Evolutionary conservation across 2,329 filamentous ascomycete genomes (phyloP).

Genomic region (Alternaria rosae): DNA sequence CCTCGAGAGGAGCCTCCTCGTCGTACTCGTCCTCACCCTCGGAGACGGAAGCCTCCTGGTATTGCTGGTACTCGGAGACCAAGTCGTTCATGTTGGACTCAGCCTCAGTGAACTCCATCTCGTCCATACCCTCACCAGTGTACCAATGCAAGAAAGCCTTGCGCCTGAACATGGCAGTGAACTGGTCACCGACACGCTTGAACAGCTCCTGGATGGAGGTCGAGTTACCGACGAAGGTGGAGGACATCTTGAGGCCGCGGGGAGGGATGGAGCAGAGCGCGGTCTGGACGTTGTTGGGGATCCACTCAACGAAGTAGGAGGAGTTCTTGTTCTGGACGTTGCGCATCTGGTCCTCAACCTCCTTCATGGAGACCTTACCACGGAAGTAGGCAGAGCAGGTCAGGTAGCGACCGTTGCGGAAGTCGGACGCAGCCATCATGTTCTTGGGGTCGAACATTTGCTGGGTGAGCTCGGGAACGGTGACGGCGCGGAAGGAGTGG

Average conservation of each 20-base stretch:
- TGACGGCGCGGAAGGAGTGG: conserved; percentile 95
- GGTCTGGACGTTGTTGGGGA: conserved; percentile 99
- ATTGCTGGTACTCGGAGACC: conserved; percentile 99
- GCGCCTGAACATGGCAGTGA: conserved; percentile 99
- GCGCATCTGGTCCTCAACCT: conserved; percentile 99
- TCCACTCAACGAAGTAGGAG: conserved; percentile 99
- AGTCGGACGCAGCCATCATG: conserved; percentile 99
- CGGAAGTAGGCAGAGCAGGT: conserved; percentile 99
- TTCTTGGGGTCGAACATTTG: conserved; percentile 99
- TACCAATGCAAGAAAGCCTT: conserved; percentile 99
- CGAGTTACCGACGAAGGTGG: conserved; percentile 98
- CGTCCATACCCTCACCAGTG: conserved; percentile 99
- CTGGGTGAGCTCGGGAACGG: conserved; percentile 97
- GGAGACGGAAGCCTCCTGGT: conserved; percentile 97
- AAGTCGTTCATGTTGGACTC: conserved; percentile 99
- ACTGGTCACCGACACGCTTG: conserved; percentile 99
- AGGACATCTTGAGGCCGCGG: conserved; percentile 98
- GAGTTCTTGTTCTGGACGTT: conserved; percentile 99
- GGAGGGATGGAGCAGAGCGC: conserved; percentile 98
- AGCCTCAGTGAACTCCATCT: conserved; percentile 99
- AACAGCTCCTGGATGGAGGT: conserved; percentile 99
- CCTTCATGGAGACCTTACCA: conserved; percentile 99
- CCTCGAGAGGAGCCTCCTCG: conserved; percentile 78
- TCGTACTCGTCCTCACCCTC: conserved; percentile 97
- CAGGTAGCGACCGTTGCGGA: conserved; percentile 99